Base-by-base conservation (phyloP, 1,284 basidiomycete species). In the Puccinia hordei region DNA sequence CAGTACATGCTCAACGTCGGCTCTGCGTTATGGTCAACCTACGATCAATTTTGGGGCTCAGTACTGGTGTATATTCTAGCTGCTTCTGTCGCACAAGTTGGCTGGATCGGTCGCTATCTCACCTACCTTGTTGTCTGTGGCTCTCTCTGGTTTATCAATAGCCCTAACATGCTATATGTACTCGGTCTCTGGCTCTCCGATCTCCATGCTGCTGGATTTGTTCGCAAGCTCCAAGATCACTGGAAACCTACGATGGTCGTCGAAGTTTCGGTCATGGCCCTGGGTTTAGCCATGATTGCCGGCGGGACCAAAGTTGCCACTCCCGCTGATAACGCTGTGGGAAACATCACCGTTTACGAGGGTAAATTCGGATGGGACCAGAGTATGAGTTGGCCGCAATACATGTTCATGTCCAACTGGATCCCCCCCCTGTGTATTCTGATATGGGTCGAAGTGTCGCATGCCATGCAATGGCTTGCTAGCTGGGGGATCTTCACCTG, bases 11-110 rank as follows among this genome's bases (percentile, higher is more conserved):
- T 86, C 75, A 83, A 82, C 73, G 83, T 85, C 65, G 85, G 85
- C 15, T 85, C 85, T 49, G 85, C 85, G 73, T 83, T 86, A 9
- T 86, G 86, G 86, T 85, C 86, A n/a, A 86, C 86, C 1, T 86
- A 86, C 82, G 85, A 86, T 68, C 86, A 86, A 82, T 85, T 87
- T 74, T 87, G 86, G 86, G 86, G 86, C 19, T 86, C 86, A 73
- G 84, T 86, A 57, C 83, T 86, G 68, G 85, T 86, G 77, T 85
- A 86, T 74, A 86, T 87, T 82, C 83, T 86, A 59, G 84, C 85
- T 81, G 85, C 85, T 10, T 84, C 85, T 53, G 83, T 86, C 69
- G 86, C 86, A 53, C 84, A 85, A 68, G 81, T 87, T 30, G 82
- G 83, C 10, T 81, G 82, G 63, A 84, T 84, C 71, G 84, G 86